Evolutionary conservation across 768 basidiomycete species (phyloP), one percentile per base, ranked within the genome.

Genomic region (Kwoniella shandongensis): DNA sequence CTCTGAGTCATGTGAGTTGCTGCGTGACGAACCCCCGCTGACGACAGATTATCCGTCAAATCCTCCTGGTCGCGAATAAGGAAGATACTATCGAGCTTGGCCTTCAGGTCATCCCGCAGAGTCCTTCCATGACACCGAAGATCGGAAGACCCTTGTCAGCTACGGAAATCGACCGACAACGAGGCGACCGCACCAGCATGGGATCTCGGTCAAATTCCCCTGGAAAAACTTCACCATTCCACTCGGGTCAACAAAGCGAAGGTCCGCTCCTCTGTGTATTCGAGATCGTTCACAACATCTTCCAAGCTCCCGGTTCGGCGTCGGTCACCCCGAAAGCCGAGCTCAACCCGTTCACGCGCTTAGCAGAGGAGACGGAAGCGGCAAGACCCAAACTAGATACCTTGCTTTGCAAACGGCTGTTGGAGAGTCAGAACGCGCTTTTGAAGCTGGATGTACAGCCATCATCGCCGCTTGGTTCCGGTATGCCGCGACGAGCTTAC

Each of bases 61-160:
- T 94, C 39, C 77, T 97, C 38, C 79, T 79, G 41, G 83, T 84
- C 29, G 80, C 88, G n/a, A 79, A 79, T 44, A 79, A 73, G 32
- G 89, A 89, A 13, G 93, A 96, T 72, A 85, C 87, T 30, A 82
- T 97, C 44, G 91, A 94, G 69, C 77, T 96, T 53, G 91, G 93
- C 7, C 81, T 97, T 20, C 75, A 76, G 42, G 61, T 76, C 51
- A 59, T 65, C n/a, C 73, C 73, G 3, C 76, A 75, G 47, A 73
- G 69, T 17, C 76, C 73, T 1, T 74, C 75, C 2, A 47, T 62
- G 54, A 74, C 70, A 4, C 73, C 73, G 20, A 55, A 64, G 12
- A 44, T 65, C 11, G 38, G 67, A 25, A 46, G 62, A 13, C 66
- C 71, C 1, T 45, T 71, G 10, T 51, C 70, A 5, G 62, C 58